These are phyloP conservation scores for Flaveria brownii DNA, from an alignment of 129 eudicot genomes.

Conservation along the genomic window DNA sequence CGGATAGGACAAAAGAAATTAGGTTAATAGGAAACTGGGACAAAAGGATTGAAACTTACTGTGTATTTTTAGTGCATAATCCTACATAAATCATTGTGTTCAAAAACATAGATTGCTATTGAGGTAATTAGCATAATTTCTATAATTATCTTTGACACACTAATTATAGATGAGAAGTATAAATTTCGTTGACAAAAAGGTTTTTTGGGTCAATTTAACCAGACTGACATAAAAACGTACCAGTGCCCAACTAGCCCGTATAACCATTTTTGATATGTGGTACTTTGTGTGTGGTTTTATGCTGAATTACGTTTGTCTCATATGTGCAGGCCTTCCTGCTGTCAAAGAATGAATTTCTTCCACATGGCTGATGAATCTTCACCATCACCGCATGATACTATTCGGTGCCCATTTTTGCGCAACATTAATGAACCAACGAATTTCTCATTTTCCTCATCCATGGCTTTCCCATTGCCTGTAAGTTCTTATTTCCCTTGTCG, in stretches of 20 bases:
- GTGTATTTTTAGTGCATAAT: neutral
- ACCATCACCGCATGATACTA: slow-evolving; percentile 52
- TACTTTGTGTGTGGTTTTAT: neutral
- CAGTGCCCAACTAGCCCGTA: neutral
- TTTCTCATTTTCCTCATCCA: slow-evolving; percentile 71
- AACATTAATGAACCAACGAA: slow-evolving; percentile 93
- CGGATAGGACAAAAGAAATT: neutral
- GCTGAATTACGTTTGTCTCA: neutral
- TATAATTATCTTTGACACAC: neutral
- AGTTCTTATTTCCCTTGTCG: slow-evolving; percentile 32
- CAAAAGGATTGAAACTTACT: neutral
- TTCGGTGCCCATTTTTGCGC: slow-evolving; percentile 87
- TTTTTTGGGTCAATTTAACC: neutral
- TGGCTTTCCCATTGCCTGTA: slow-evolving; percentile 76
- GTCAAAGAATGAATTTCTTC: too few relatives aligned
- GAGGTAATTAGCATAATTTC: neutral
- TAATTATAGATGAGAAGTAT: neutral
- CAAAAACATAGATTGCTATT: neutral
- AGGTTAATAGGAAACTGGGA: neutral
- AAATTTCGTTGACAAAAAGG: neutral
- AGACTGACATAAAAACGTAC: neutral
- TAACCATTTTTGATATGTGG: neutral
- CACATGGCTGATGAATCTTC: slow-evolving; percentile 55
- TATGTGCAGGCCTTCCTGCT: slow-evolving; percentile 37
- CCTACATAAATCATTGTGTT: neutral